A percentile compares a stretch with the other conserved stretches of the same genome.
phyloP scores from a whole-genome alignment of 257 asterid species.

The Ophiorrhiza pumila region DNA sequence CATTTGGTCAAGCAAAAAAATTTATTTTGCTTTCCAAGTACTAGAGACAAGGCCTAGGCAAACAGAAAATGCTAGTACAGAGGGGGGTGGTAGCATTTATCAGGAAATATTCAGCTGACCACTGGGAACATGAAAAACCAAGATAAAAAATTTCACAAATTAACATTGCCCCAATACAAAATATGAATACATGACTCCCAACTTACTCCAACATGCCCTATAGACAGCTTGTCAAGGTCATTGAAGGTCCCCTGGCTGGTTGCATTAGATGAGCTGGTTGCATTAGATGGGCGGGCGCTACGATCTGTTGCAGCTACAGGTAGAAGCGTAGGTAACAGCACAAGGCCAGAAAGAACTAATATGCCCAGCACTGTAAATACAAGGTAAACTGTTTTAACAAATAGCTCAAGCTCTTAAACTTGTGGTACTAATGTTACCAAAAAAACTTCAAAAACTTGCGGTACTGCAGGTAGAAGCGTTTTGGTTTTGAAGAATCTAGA shows the following conservation, averaged over 20 bases:
- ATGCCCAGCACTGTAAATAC: conserved; percentile 62
- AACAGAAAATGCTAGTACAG: neutral
- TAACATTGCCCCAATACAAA: neutral
- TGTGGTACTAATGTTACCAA: no score
- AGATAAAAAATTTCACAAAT: neutral
- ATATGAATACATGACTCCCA: neutral
- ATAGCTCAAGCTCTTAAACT: neutral
- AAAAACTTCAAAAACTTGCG: no score
- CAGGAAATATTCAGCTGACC: neutral
- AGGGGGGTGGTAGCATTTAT: neutral
- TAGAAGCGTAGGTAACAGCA: conserved; percentile 74
- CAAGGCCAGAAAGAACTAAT: conserved; percentile 55
- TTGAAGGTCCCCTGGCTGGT: conserved; percentile 65
- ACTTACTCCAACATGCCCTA: conserved; percentile 71
- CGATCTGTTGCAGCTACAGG: conserved; percentile 67
- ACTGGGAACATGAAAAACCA: neutral
- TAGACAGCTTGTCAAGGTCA: conserved; percentile 74
- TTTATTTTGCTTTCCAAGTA: neutral
- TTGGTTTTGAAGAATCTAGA: neutral
- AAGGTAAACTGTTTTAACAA: neutral
- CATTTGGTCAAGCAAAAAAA: neutral
- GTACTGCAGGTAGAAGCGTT: no score
- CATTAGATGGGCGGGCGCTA: conserved; percentile 28
- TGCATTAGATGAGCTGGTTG: conserved; percentile 31
- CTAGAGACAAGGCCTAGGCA: neutral